These are phyloP conservation scores for Pterulicium gracile DNA, from an alignment of 1,284 basidiomycete species.

Conservation along the genomic window DNA sequence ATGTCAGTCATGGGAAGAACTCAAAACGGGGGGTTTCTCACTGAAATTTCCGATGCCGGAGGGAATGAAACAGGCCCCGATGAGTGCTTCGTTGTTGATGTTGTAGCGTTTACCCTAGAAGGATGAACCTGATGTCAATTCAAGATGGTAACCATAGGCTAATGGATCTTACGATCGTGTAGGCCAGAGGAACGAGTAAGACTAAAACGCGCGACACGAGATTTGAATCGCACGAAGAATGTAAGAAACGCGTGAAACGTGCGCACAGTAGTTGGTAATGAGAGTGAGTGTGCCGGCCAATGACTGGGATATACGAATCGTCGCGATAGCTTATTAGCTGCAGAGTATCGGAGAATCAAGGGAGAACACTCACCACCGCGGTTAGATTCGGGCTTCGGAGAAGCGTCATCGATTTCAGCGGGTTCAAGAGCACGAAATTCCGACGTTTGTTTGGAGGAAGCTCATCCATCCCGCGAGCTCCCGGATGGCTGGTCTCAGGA, in stretches of 20 bases:
- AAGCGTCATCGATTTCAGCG: slow-evolving; percentile 39
- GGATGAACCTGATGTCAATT: slow-evolving; percentile 1
- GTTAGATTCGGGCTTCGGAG: slow-evolving; percentile 50
- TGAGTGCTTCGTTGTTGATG: slow-evolving; percentile 45
- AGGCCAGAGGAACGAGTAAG: slow-evolving; percentile 28
- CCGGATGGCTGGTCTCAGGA: slow-evolving; percentile 62
- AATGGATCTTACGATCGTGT: slow-evolving; percentile 32
- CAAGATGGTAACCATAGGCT: slow-evolving; percentile 1
- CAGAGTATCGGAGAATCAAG: too few relatives aligned
- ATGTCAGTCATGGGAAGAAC: background rate
- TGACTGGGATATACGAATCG: too few relatives aligned
- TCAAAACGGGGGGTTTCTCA: slow-evolving; percentile 16
- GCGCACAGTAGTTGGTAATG: slow-evolving; percentile 34
- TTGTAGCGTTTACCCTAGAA: slow-evolving; percentile 43
- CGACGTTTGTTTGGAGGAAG: background rate
- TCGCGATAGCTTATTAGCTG: too few relatives aligned
- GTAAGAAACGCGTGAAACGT: too few relatives aligned
- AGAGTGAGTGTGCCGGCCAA: slow-evolving; percentile 27
- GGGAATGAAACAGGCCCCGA: slow-evolving; percentile 52
- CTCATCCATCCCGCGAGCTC: slow-evolving; percentile 33
- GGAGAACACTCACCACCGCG: slow-evolving; percentile 36
- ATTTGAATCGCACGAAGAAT: background rate
- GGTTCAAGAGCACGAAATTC: slow-evolving; percentile 43
- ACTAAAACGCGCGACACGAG: slow-evolving; percentile 16
- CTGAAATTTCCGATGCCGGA: slow-evolving; percentile 51